Evolutionary conservation across 495 filamentous ascomycete genomes (phyloP).

Genomic region (Cryomyces minteri): DNA sequence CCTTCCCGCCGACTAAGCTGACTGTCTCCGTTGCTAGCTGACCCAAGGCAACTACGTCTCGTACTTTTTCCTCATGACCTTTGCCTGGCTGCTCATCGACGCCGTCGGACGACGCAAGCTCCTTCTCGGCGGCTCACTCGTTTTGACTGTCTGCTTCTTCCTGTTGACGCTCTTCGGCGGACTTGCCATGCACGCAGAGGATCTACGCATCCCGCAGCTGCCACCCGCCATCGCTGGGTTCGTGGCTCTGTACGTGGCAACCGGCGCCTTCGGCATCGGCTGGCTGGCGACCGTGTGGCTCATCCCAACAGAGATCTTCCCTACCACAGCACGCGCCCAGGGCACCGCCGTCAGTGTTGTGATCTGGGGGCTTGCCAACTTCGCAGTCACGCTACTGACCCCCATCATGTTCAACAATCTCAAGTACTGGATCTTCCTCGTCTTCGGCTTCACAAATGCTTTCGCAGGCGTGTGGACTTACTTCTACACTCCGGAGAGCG

Average conservation of each 20-base stretch:
- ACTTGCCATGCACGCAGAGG: constrained; percentile 16
- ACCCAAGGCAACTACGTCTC: constrained; percentile 36
- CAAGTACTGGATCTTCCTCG: constrained; percentile 33
- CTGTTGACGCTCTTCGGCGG: constrained; percentile 29
- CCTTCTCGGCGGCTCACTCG: constrained; percentile 28
- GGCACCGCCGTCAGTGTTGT: constrained; percentile 33
- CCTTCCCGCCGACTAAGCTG: too few species aligned
- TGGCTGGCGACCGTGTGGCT: constrained; percentile 38
- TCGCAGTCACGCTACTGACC: constrained; percentile 33
- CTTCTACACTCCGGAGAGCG: constrained; percentile 31
- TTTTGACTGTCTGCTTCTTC: constrained; percentile 25
- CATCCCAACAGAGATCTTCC: constrained; percentile 40
- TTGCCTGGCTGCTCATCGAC: constrained; percentile 34
- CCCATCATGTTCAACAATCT: constrained; percentile 38
- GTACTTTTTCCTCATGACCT: constrained; percentile 35
- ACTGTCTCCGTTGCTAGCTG: too few species aligned
- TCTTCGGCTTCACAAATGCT: constrained; percentile 32
- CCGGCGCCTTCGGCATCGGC: constrained; percentile 36
- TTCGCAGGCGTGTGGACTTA: constrained; percentile 34
- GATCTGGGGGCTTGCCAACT: constrained; percentile 39
- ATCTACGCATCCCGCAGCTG: constrained; percentile 19
- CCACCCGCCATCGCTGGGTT: constrained; percentile 27
- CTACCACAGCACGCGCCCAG: constrained; percentile 32
- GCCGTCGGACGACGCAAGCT: constrained; percentile 30
- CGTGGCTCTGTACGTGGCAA: constrained; percentile 28